Percentiles rank a stretch among this genome's conserved stretches.
These are phyloP conservation scores for Oryza nivara DNA, from an alignment of 176 grass and related monocot genomes.

Conservation along the genomic window DNA sequence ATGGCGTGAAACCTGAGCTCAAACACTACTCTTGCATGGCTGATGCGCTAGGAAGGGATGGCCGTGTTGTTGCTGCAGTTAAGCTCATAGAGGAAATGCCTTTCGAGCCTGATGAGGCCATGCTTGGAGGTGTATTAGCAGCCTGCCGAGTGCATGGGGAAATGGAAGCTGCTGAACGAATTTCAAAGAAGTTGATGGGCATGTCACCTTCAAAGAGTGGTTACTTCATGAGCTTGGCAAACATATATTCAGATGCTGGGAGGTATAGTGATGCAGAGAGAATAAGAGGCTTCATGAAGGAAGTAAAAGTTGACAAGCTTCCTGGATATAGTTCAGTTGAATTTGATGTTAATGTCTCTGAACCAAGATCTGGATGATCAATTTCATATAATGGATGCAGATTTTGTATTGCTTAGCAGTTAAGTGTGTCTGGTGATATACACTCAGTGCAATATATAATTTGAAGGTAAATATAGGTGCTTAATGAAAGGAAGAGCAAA, in stretches of 20 bases:
- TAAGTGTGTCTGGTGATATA: background rate
- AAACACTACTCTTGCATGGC: slow-evolving; percentile 81
- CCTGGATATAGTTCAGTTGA: slow-evolving; percentile 63
- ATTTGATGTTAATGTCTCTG: slow-evolving; percentile 17
- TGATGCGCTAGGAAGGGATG: slow-evolving; percentile 67
- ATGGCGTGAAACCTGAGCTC: slow-evolving; percentile 50
- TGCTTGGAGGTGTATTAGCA: slow-evolving; percentile 62
- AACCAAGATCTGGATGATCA: slow-evolving; percentile 9
- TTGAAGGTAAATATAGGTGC: background rate
- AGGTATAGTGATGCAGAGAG: slow-evolving; percentile 68
- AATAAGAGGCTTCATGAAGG: slow-evolving; percentile 78
- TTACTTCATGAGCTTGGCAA: slow-evolving; percentile 80
- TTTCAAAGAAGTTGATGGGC: slow-evolving; percentile 61
- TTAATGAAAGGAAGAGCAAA: slow-evolving; percentile 1
- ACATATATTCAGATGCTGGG: slow-evolving; percentile 77
- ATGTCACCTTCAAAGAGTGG: slow-evolving; percentile 66
- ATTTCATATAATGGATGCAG: background rate
- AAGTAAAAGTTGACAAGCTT: slow-evolving; percentile 64
- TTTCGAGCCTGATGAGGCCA: slow-evolving; percentile 62
- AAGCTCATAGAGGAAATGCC: slow-evolving; percentile 79
- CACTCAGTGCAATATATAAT: background rate
- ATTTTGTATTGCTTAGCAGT: slow-evolving; percentile 22
- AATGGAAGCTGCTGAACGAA: slow-evolving; percentile 60
- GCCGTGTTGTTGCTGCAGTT: slow-evolving; percentile 51
- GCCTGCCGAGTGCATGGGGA: slow-evolving; percentile 68